Evolutionary conservation across 164 flowering plant species (phyloP).

Genomic region (Stephania yunnanensis): DNA sequence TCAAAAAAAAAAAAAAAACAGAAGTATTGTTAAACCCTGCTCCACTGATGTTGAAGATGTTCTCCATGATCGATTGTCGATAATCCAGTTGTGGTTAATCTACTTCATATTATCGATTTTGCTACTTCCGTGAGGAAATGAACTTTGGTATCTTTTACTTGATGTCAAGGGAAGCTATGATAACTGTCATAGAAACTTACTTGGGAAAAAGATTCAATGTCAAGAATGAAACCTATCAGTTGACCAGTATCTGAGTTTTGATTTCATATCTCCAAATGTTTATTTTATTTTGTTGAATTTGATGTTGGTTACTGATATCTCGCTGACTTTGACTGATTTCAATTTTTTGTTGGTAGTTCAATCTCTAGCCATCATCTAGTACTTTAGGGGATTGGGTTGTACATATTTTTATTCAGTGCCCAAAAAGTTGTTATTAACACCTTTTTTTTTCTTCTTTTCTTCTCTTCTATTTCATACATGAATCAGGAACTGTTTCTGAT

Average conservation of each 20-base stretch:
- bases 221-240: background rate
- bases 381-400: too few relatives aligned
- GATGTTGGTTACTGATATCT: background rate
- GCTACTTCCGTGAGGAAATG: background rate
- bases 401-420: too few relatives aligned
- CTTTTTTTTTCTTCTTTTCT: background rate
- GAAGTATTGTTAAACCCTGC: background rate
- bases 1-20: too few relatives aligned
- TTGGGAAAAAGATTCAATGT: background rate
- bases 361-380: too few relatives aligned
- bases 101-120: too few relatives aligned
- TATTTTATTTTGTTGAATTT: background rate
- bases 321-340: background rate
- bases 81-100: too few relatives aligned
- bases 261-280: background rate
- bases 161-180: background rate
- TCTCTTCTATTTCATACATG: background rate
- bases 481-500: constrained; percentile 85
- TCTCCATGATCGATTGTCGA: too few relatives aligned
- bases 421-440: background rate
- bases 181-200: background rate
- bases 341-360: background rate
- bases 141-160: too few relatives aligned
- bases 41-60: background rate
- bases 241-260: background rate